Evolutionary conservation across 78 protist genomes (phyloP), one percentile per base, ranked within the genome.

Genomic region (Creolimax fragrantissima): DNA sequence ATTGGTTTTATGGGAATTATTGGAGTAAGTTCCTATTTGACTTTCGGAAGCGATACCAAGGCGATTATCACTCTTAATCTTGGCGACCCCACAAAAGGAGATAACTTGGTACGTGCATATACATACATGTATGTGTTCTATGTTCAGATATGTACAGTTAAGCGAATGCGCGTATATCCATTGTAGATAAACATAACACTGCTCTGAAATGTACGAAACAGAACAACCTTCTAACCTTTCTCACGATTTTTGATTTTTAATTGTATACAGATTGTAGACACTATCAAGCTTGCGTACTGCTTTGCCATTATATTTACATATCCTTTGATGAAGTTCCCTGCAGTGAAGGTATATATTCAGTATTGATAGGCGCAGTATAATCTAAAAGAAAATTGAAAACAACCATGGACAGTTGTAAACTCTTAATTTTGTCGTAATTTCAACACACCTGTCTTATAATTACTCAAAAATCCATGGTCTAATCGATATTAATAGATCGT

Each of bases 11-110:
- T 86, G 42, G 35, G 6, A 4, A 11, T n/a, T 5, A 42, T 90
- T 45, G 92, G 92, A 4, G n/a, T 32, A 41, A 83, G 47, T 6
- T 24, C 41, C 17, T 90, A 90, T 32, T 11, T 90, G 42, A 74
- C 88, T 11, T 90, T 39, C 32, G 92, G 92, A 35, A 74, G 35
- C 7, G 45, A 90, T 37, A 90, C 92, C 81, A 41, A 83, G 66
- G 24, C 92, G 81, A 90, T 90, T 43, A 90, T 90, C 41, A 90
- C 92, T 43, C 84, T 90, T 6, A 90, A 90, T 66, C 84, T 90
- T 5, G 92, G 92, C 5, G 92, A 45, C 67, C 88, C 88, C 88
- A 42, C 88, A 24, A 24, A 41, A 32, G 45, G 45, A 11, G 88
- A 58, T 1, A 58, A 58, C 74, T 32, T 32, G 74, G 74, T 58